Base-by-base conservation (phyloP, 192 early-diverging fungal species). In the Blastocladiella britannica region DNA sequence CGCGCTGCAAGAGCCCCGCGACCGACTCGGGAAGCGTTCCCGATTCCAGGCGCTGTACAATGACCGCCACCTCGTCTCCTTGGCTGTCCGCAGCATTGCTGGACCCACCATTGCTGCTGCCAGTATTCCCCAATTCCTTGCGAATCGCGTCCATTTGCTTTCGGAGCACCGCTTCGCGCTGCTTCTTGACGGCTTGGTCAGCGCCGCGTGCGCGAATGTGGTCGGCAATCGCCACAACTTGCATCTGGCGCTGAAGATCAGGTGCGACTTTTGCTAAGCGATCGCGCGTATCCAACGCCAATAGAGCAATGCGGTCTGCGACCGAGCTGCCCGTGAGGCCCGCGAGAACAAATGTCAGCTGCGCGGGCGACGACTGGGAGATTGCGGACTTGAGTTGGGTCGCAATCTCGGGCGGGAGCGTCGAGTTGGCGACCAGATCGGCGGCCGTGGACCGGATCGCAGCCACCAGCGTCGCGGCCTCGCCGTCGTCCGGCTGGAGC, bases 81-180 rank as follows among this genome's bases (percentile, higher is more conserved):
- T n/a, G n/a, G 20, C 82, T 79, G 30, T 80, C 82, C 18, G 64
- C 60, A 15, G 57, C 62, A 3, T 52, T 29, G 43, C 23, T 23
- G 23, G 51, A 53, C 15, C 29, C 20, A 29, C 52, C 57, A 28
- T 52, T 28, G 23, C 15, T 9, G 24, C 69, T 69, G 56, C 86
- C 80, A 26, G 60, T 73, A 56, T 84, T 83, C 4, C 83, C 85
- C 12, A 87, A 66, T 60, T 89, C 87, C 60, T 82, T 75, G 56
- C 85, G 84, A 57, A 89, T 87, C 6, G 83, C 87, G 26, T 79
- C 75, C 52, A 89, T 68, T 67, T 89, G 87, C 62, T 89, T 78
- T 7, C 82, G 69, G 51, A 89, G 63, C 61, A 85, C 77, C 54
- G 79, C 83, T 60, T 89, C 87, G 15, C 82, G 72, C 57, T 89